These are phyloP conservation scores for Davidsoniella neocaledoniae DNA, from an alignment of 2,329 filamentous ascomycete genomes.

Conservation along the genomic window DNA sequence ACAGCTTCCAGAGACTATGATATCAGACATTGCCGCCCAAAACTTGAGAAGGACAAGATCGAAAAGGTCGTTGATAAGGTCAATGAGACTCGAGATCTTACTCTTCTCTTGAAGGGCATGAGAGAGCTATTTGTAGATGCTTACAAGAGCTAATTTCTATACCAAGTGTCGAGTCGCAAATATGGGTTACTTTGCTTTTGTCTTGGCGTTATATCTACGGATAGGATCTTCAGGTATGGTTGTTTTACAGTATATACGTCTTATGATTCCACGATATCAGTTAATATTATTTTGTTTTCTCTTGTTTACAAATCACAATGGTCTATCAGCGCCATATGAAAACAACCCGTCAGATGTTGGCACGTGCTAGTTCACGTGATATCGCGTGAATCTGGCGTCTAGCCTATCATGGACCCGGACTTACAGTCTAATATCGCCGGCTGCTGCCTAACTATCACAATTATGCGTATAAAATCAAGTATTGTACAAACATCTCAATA, in stretches of 20 bases:
- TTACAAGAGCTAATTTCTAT: constrained; percentile 25
- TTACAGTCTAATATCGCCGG: no score
- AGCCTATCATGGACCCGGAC: no score
- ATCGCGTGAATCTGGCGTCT: no score
- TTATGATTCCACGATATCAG: neutral
- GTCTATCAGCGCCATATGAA: no score
- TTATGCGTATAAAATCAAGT: no score
- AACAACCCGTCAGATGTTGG: no score
- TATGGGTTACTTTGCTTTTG: neutral
- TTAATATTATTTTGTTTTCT: neutral
- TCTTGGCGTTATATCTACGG: neutral
- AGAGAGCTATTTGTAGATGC: constrained; percentile 58
- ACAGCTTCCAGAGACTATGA: constrained; percentile 72
- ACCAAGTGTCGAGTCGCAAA: neutral
- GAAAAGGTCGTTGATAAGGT: constrained; percentile 61
- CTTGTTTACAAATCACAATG: no score
- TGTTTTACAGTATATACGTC: neutral
- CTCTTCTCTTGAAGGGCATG: constrained; percentile 64
- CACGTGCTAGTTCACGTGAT: no score
- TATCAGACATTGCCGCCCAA: constrained; percentile 64
- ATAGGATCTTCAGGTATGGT: neutral
- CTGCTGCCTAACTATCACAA: no score
- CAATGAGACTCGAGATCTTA: constrained; percentile 64
- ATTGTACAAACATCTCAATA: neutral
- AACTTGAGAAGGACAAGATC: constrained; percentile 61